Conservation (phyloP, 495 filamentous ascomycete genomes). For the Podospora bellae-mahoneyi region DNA sequence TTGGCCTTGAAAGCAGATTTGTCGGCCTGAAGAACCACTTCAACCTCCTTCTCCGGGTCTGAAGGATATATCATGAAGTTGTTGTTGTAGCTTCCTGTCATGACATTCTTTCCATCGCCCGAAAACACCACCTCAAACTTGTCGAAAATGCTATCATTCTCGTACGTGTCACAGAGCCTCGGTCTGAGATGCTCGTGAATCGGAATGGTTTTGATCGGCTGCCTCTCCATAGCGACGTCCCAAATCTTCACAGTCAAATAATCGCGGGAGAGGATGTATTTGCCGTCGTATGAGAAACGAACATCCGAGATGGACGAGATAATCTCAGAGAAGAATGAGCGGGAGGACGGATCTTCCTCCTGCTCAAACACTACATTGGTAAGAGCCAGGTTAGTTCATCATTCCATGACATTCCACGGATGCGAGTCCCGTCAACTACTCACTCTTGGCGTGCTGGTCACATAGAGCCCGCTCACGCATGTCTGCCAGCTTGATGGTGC, state of each 20-base stretch:
- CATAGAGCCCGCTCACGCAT: conserved; percentile 96
- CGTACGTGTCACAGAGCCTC: conserved; percentile 94
- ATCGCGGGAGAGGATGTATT: conserved; percentile 95
- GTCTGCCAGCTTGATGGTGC: conserved; percentile 97
- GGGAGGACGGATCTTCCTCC: conserved; percentile 97
- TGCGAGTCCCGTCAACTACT: conserved; percentile 27
- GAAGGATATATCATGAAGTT: conserved; percentile 99
- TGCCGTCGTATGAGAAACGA: conserved; percentile 91
- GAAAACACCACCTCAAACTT: conserved; percentile 99
- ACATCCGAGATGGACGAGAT: conserved; percentile 99
- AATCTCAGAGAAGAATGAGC: conserved; percentile 99
- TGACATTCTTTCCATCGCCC: conserved; percentile 95
- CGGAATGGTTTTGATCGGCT: conserved; percentile 95
- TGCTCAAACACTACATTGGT: conserved; percentile 81
- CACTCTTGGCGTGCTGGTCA: conserved; percentile 93
- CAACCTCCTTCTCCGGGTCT: conserved; percentile 90
- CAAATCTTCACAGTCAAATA: conserved; percentile 99
- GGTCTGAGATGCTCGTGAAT: conserved; percentile 97
- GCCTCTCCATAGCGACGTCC: conserved; percentile 98
- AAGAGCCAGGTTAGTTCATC: neutral
- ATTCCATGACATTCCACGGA: neutral
- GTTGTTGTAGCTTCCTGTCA: conserved; percentile 99
- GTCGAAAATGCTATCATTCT: conserved; percentile 99
- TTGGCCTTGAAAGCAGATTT: conserved; percentile 99
- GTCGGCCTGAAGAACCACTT: conserved; percentile 95